These are phyloP conservation scores for Exophiala phaeomuriformis DNA, from an alignment of 2,329 filamentous ascomycete species.

Conservation along the genomic window DNA sequence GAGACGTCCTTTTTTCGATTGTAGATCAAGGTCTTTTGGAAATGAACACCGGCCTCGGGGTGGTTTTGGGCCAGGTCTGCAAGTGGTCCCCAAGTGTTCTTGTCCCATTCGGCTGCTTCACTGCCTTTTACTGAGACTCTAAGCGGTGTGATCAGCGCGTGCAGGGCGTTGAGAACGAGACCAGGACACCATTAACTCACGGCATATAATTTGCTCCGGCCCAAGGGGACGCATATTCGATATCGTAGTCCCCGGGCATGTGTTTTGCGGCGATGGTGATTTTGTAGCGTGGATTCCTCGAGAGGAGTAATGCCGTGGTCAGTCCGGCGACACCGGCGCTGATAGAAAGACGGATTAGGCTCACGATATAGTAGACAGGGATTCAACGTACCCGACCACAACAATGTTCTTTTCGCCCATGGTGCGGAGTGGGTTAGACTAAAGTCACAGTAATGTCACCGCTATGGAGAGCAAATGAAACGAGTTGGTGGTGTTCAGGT, in stretches of 20 bases:
- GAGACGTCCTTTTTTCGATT: slow-evolving; percentile 58
- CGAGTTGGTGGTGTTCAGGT: no score
- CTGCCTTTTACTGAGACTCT: slow-evolving; percentile 32
- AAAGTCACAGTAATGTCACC: no score
- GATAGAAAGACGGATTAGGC: background rate
- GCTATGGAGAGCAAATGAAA: no score
- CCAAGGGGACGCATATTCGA: slow-evolving; percentile 78
- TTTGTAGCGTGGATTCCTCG: slow-evolving; percentile 43
- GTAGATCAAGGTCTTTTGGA: slow-evolving; percentile 55
- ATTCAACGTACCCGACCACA: slow-evolving; percentile 32
- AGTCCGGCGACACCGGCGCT: slow-evolving; percentile 43
- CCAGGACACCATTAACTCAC: slow-evolving; percentile 38
- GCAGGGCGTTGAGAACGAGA: background rate
- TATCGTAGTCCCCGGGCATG: slow-evolving; percentile 72
- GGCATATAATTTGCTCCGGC: slow-evolving; percentile 69
- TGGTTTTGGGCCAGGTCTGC: slow-evolving; percentile 51
- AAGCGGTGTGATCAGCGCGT: slow-evolving; percentile 6
- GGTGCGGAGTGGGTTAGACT: background rate
- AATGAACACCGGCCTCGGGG: slow-evolving; percentile 68
- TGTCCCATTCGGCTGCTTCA: slow-evolving; percentile 45
- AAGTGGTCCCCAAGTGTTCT: slow-evolving; percentile 54
- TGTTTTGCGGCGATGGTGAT: slow-evolving; percentile 69
- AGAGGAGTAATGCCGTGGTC: slow-evolving; percentile 52
- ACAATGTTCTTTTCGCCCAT: slow-evolving; percentile 32
- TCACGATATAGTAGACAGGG: background rate